Base-by-base conservation (phyloP, 768 basidiomycete species). In the Russula sp. region DNA sequence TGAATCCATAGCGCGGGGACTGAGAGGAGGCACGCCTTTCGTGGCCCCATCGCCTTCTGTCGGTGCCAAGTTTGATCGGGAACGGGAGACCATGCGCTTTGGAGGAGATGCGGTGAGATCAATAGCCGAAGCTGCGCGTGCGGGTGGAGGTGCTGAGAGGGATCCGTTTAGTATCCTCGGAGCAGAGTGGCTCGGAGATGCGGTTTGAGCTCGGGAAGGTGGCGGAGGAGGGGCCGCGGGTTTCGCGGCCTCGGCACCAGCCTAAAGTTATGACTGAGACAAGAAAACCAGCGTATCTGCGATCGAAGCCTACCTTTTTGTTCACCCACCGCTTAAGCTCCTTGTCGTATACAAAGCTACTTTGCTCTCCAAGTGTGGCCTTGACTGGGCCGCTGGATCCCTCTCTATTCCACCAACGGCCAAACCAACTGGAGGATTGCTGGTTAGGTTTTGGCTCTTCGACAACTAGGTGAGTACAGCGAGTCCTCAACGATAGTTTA, bases 281-380 rank as follows among this genome's bases (percentile, higher is more conserved):
- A 50, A 6, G 47, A 44, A 9, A 50, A 51, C 44, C 53, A 6
- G 27, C 37, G 40, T 27, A 45, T 51, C 9, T 20, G 50, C 55
- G 34, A 62, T 57, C 61, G 22, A 9, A 6, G 66, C 75, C 72
- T 64, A 92, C 94, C 77, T 89, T 94, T 75, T 89, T 95, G 73
- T 97, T 94, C 32, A 99, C 87, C 97, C 97, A 99, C 65, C 89
- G 84, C 73, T 95, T 94, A 63, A 88, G 81, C n/a, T 97, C 94
- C 69, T 89, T 87, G 71, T 99, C 97, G 72, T 91, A 99, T 70
- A 92, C 89, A 77, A 98, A 96, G 32, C 85, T 78, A 32, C 77
- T 93, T 71, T 94, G 85, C 68, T 98, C 93, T 8, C 97, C 97
- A 31, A 99, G 82, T 68, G 88, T 98, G 20, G 96, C 97, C 71